Percentiles rank a stretch among this genome's conserved stretches.
phyloP scores from a whole-genome alignment of 805 yeast species.

The Myxozyma sirexii region DNA sequence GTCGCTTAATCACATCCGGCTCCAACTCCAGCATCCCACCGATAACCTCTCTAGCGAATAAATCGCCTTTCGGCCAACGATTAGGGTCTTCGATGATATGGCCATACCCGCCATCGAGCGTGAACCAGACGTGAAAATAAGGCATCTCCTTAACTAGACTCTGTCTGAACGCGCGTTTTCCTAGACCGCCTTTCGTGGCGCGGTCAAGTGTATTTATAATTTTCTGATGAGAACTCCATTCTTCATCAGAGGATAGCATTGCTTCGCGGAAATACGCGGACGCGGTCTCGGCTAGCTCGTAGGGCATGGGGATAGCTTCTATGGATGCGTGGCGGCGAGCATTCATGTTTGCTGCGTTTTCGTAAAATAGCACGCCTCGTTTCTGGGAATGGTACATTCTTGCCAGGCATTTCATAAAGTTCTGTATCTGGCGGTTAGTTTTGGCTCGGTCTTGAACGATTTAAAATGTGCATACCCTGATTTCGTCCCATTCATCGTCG shows the following conservation, averaged over 20 bases:
- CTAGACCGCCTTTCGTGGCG: constrained; percentile 34
- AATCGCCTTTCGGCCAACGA: constrained; percentile 52
- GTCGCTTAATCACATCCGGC: constrained; percentile 43
- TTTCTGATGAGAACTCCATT: constrained; percentile 46
- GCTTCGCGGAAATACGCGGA: constrained; percentile 51
- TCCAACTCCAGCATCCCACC: constrained; percentile 52
- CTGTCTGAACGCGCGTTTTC: constrained; percentile 40
- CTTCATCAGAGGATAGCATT: constrained; percentile 45
- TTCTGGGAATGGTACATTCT: constrained; percentile 46
- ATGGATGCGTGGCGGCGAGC: constrained; percentile 47
- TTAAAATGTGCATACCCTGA: constrained; percentile 33
- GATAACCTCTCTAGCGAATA: constrained; percentile 50
- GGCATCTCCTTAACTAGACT: constrained; percentile 53
- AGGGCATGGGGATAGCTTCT: constrained; percentile 50
- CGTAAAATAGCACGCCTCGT: constrained; percentile 51
- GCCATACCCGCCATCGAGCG: constrained; percentile 52
- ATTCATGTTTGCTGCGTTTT: constrained; percentile 44
- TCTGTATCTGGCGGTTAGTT: constrained; percentile 13
- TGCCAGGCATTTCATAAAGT: constrained; percentile 49
- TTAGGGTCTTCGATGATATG: constrained; percentile 51
- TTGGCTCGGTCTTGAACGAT: background rate
- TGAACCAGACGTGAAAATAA: constrained; percentile 56
- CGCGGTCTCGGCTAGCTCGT: constrained; percentile 40
- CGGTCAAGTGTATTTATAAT: constrained; percentile 47
- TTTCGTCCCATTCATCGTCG: constrained; percentile 51